A percentile compares a stretch with the other conserved stretches of the same genome.
Evolutionary conservation across 805 yeast genomes (phyloP).

Genomic region (Nakazawaea pomicola): DNA sequence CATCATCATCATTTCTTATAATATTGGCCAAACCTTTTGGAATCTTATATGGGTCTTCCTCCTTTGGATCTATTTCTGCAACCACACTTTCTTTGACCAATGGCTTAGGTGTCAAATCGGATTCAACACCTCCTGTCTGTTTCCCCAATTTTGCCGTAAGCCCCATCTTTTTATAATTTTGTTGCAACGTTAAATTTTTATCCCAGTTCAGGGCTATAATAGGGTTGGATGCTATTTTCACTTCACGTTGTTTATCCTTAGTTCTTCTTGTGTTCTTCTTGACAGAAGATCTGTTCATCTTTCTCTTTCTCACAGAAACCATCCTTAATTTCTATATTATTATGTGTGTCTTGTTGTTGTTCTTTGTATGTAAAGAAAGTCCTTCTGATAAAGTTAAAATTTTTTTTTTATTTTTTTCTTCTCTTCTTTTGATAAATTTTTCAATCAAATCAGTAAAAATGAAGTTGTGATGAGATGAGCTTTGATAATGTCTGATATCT

Average conservation of each 20-base stretch:
- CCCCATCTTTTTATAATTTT: constrained; percentile 83
- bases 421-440: too few species aligned
- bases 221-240: constrained; percentile 66
- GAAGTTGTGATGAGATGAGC: too few species aligned
- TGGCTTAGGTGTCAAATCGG: constrained; percentile 37
- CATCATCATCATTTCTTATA: constrained; percentile 63
- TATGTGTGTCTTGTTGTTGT: background rate
- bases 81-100: constrained; percentile 26
- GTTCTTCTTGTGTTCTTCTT: constrained; percentile 63
- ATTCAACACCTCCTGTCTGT: constrained; percentile 80
- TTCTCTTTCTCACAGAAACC: constrained; percentile 73
- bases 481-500: too few species aligned
- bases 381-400: background rate
- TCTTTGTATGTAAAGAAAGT: background rate
- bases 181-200: constrained; percentile 68
- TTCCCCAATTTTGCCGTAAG: constrained; percentile 59
- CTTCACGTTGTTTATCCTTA: constrained; percentile 66
- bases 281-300: constrained; percentile 69
- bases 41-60: constrained; percentile 52
- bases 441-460: too few species aligned
- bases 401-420: background rate
- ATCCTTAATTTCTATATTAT: constrained; percentile 14
- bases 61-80: constrained; percentile 28
- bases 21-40: constrained; percentile 79
- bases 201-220: constrained; percentile 93